Conservation (phyloP, 352 stramenopile species). For the Pythium rishiriense region DNA sequence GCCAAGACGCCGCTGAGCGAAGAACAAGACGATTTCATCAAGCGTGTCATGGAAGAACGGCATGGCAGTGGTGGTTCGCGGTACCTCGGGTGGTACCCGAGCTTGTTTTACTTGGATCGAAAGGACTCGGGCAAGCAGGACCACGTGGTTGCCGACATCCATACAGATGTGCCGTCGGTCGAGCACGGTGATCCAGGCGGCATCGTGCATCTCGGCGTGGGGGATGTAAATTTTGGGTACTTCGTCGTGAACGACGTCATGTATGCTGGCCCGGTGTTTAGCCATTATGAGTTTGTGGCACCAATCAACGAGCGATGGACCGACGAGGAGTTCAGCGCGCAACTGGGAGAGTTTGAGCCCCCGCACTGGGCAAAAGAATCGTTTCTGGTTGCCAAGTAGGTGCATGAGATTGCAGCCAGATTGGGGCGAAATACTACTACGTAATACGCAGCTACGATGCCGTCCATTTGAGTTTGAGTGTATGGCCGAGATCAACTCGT, state of each 20-base stretch:
- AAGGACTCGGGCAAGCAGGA: constrained; percentile 37
- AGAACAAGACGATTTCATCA: constrained; percentile 27
- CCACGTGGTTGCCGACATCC: constrained; percentile 33
- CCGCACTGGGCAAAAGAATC: constrained; percentile 26
- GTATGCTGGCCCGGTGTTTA: constrained; percentile 42
- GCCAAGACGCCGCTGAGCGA: constrained; percentile 11
- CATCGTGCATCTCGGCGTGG: constrained; percentile 35
- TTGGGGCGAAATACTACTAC: too few relatives aligned
- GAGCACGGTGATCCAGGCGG: constrained; percentile 35
- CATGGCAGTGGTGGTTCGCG: constrained; percentile 21
- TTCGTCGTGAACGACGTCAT: constrained; percentile 34
- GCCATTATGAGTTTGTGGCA: constrained; percentile 40
- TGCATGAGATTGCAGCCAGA: too few relatives aligned
- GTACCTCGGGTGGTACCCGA: constrained; percentile 38
- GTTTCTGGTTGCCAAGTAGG: constrained; percentile 21
- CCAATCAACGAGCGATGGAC: constrained; percentile 32
- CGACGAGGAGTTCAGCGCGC: constrained; percentile 29
- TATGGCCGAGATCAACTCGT: too few relatives aligned
- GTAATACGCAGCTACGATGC: too few relatives aligned
- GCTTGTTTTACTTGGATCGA: constrained; percentile 31
- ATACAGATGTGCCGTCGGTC: constrained; percentile 34
- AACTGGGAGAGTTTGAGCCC: constrained; percentile 6
- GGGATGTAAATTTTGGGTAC: constrained; percentile 29
- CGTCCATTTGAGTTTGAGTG: too few relatives aligned
- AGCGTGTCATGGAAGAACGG: constrained; percentile 30